A percentile compares a stretch with the other conserved stretches of the same genome.
phyloP scores from a whole-genome alignment of 31 red algal genomes.

The Bonnemaisonia californica region DNA sequence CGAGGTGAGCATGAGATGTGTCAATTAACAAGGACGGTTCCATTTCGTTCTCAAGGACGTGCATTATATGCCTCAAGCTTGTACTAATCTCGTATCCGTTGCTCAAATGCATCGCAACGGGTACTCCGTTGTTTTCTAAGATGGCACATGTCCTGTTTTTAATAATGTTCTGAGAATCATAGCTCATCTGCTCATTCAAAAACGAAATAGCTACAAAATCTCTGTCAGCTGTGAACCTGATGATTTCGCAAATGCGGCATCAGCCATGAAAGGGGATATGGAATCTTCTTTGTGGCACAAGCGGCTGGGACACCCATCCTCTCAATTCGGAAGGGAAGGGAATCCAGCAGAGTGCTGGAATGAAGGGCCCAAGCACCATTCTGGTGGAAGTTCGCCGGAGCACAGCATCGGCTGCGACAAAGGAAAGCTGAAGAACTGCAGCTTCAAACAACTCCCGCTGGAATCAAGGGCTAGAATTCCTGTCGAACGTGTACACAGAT shows the following conservation, averaged over 20 bases:
- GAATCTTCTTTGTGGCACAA: too few relatives aligned
- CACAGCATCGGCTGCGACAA: background rate
- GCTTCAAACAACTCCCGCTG: too few relatives aligned
- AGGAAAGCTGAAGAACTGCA: constrained; percentile 5
- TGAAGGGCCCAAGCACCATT: background rate
- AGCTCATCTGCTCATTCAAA: background rate
- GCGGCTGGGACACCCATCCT: too few relatives aligned
- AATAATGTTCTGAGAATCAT: background rate
- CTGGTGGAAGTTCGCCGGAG: background rate
- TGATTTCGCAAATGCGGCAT: too few relatives aligned
- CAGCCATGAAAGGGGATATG: too few relatives aligned
- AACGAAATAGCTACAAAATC: background rate
- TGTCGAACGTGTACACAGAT: constrained; percentile 17
- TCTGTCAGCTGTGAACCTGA: background rate
- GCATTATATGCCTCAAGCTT: background rate
- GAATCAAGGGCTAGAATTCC: background rate
- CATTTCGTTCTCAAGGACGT: background rate
- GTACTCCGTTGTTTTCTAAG: background rate
- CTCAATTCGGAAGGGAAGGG: background rate
- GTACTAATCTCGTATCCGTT: background rate
- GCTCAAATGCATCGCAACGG: background rate
- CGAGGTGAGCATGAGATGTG: background rate
- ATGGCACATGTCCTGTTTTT: background rate
- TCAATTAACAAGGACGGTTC: background rate
- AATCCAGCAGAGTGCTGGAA: background rate